phyloP scores from a whole-genome alignment of 257 asterid species.

The Nicotiana tomentosiformis region DNA sequence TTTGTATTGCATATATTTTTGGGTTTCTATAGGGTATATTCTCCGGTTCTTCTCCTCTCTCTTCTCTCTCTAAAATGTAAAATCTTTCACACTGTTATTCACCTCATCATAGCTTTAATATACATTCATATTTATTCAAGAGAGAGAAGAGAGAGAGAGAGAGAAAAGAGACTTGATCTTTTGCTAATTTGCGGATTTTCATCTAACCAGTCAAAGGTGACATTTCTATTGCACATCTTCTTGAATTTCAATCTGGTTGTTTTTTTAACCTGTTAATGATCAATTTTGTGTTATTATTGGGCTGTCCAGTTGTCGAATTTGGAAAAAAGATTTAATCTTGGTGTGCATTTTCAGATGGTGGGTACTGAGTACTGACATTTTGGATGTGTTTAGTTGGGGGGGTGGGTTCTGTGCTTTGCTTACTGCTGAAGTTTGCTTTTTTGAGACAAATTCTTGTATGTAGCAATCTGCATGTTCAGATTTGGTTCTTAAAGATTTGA shows the following conservation, averaged over 20 bases:
- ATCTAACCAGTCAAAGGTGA: conserved; percentile 39
- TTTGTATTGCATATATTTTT: conserved; percentile 16
- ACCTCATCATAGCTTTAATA: neutral
- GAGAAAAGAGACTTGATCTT: neutral
- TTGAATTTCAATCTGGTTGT: conserved; percentile 8
- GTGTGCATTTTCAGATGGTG: conserved; percentile 5
- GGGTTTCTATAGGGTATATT: conserved; percentile 49
- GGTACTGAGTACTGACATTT: conserved; percentile 12
- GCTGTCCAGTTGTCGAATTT: neutral
- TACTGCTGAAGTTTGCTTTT: neutral
- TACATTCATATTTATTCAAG: neutral
- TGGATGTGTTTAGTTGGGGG: conserved; percentile 20
- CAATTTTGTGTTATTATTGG: neutral
- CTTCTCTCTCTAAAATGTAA: conserved; percentile 9
- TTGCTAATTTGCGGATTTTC: conserved; percentile 18
- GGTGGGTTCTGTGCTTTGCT: conserved; percentile 7
- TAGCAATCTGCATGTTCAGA: conserved; percentile 6
- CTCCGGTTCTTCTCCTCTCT: conserved; percentile 19
- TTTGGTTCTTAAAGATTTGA: conserved; percentile 16
- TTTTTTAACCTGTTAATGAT: neutral
- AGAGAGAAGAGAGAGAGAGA: conserved; percentile 21
- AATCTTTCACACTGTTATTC: conserved; percentile 12
- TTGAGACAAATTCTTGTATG: neutral
- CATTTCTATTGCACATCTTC: conserved; percentile 4
- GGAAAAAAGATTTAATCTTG: conserved; percentile 18